Base-by-base conservation (phyloP, 2,329 filamentous ascomycete species). In the Colletotrichum costaricense region DNA sequence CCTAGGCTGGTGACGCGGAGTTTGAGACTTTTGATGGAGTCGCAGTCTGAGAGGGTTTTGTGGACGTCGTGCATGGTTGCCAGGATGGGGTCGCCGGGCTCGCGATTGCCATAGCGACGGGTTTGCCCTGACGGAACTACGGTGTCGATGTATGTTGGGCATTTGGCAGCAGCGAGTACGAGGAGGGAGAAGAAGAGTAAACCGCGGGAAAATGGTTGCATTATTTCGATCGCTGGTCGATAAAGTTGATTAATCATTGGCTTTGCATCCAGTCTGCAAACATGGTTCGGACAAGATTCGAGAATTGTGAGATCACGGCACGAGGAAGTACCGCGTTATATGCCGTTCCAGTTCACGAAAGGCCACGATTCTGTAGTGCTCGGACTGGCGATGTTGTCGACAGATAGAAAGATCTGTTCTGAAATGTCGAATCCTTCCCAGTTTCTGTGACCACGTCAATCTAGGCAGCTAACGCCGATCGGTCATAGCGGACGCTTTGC, bases 81-180 rank as follows among this genome's bases (percentile, higher is more conserved):
- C 16, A 73, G 68, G 52, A 70, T 38, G 8, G 55, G 42, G 26
- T 65, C 56, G 28, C 56, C 67, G 9, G 56, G 46, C 4, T 71
- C 69, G 33, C 63, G 69, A 28, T 28, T 46, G 6, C 69, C 69
- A 24, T 67, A 67, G 19, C 5, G 28, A 4, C 3, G 4, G 8
- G 16, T 16, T 22, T 63, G 64, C 24, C 69, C 64, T 0, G 26
- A 16, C 2, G 72, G 60, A 1, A 74, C 57, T 12, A 67, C 52
- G 16, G 63, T 67, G 30, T 67, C 60, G n/a, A 74, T 71, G 28
- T 74, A 57, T 3, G 56, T 67, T 5, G 72, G 72, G 7, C 67
- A 74, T 54, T 30, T 49, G 58, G 19, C 49, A 26, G 19, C 0
- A 2, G 65, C 2, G 12, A 58, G 22, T 22, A 63, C 14, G 4